Conservation (phyloP, 345 rosid species). For the Boechera retrofracta region DNA sequence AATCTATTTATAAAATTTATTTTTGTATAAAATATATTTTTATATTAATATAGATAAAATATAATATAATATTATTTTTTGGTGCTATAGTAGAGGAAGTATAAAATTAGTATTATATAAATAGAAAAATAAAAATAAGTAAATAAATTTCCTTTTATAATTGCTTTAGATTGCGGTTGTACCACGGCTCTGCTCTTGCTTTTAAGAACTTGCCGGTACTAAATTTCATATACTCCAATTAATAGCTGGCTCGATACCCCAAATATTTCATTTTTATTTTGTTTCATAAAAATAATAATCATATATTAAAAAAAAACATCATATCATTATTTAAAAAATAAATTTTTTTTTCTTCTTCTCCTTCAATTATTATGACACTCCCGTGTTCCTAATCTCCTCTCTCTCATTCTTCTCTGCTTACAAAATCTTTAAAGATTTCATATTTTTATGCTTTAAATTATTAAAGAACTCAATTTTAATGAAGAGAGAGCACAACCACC, state of each 20-base stretch:
- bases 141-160: slow-evolving; percentile 44
- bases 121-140: slow-evolving; percentile 41
- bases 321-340: neutral
- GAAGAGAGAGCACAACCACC: slow-evolving; percentile 61
- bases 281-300: neutral
- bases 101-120: neutral
- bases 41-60: no score
- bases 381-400: slow-evolving; percentile 50
- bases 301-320: neutral
- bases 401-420: slow-evolving; percentile 8
- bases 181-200: slow-evolving; percentile 56
- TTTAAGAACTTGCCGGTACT: slow-evolving; percentile 43
- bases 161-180: slow-evolving; percentile 60
- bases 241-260: slow-evolving; percentile 33
- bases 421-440: neutral
- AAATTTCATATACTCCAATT: slow-evolving; percentile 40
- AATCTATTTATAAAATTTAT: no score
- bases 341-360: neutral
- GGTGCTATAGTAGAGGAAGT: accelerated
- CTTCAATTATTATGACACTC: slow-evolving; percentile 54
- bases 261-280: neutral
- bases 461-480: slow-evolving; percentile 38
- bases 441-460: slow-evolving; percentile 8
- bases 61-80: no score
- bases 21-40: no score